Evolutionary conservation across 495 filamentous ascomycete genomes (phyloP).

Genomic region (Aspergillus bridgeri): DNA sequence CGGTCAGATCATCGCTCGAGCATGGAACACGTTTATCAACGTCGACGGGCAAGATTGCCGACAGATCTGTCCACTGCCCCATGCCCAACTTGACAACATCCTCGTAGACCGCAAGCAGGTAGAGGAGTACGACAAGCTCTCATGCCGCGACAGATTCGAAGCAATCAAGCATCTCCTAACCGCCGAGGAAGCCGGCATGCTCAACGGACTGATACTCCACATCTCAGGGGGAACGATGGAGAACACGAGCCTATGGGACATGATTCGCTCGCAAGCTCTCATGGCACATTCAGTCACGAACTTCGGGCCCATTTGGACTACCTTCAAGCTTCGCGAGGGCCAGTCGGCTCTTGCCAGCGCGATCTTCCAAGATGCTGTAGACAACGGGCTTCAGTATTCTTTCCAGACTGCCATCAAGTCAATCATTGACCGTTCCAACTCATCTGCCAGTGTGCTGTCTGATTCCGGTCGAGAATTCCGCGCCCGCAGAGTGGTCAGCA

Average conservation of each 20-base stretch:
- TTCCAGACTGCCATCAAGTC: slow-evolving; percentile 18
- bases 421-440: slow-evolving; percentile 9
- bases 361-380: slow-evolving; percentile 16
- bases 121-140: slow-evolving; percentile 17
- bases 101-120: slow-evolving; percentile 8
- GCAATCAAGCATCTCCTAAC: slow-evolving; percentile 21
- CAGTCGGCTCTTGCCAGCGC: slow-evolving; percentile 15
- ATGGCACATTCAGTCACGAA: slow-evolving; percentile 4
- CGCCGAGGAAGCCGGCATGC: slow-evolving; percentile 15
- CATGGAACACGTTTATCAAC: slow-evolving; percentile 18
- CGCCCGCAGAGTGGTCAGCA: slow-evolving; percentile 18
- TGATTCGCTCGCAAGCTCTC: slow-evolving; percentile 15
- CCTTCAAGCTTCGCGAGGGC: slow-evolving; percentile 17
- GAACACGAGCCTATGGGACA: slow-evolving; percentile 15
- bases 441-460: neutral
- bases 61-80: slow-evolving; percentile 17
- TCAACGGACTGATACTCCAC: slow-evolving; percentile 10
- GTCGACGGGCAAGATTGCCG: slow-evolving; percentile 16
- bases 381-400: slow-evolving; percentile 15
- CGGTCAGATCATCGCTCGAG: slow-evolving; percentile 6
- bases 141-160: slow-evolving; percentile 21
- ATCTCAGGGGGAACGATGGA: slow-evolving; percentile 17
- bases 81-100: slow-evolving; percentile 18
- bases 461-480: slow-evolving; percentile 3
- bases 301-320: slow-evolving; percentile 9